phyloP scores from a whole-genome alignment of 176 grass and related monocot species.

The Musa troglodytarum region DNA sequence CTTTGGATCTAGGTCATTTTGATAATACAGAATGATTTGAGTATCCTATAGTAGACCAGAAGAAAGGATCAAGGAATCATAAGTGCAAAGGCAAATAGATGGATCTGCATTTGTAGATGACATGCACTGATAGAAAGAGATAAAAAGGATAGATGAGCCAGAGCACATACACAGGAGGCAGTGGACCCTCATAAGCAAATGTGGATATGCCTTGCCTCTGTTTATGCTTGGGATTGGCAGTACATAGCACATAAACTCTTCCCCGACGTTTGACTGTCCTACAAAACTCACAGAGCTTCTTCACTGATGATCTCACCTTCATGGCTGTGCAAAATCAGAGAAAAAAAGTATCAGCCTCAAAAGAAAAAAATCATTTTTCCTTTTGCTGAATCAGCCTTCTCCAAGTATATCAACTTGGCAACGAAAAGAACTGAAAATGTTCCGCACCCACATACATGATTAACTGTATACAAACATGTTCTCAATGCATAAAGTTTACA shows the following conservation, averaged over 20 bases:
- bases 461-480: too few relatives aligned
- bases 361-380: background rate
- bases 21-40: background rate
- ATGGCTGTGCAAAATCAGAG: slow-evolving; percentile 20
- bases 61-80: background rate
- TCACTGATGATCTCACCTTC: slow-evolving; percentile 96
- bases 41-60: background rate
- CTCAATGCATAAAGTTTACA: too few relatives aligned
- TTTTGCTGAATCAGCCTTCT: background rate
- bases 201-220: slow-evolving; percentile 89
- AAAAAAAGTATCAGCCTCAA: background rate
- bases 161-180: slow-evolving; percentile 20
- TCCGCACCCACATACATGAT: too few relatives aligned
- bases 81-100: background rate
- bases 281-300: slow-evolving; percentile 81
- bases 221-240: slow-evolving; percentile 87
- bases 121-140: background rate
- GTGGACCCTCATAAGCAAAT: slow-evolving; percentile 35
- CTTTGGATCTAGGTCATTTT: background rate
- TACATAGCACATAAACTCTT: slow-evolving; percentile 80
- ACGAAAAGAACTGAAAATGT: too few relatives aligned
- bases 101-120: background rate
- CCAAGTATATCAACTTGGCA: background rate
- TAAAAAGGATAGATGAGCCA: slow-evolving; percentile 6
- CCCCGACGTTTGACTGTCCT: slow-evolving; percentile 81